These are phyloP conservation scores for Oryza brachyantha DNA, from an alignment of 176 grass and related monocot genomes.

Conservation along the genomic window DNA sequence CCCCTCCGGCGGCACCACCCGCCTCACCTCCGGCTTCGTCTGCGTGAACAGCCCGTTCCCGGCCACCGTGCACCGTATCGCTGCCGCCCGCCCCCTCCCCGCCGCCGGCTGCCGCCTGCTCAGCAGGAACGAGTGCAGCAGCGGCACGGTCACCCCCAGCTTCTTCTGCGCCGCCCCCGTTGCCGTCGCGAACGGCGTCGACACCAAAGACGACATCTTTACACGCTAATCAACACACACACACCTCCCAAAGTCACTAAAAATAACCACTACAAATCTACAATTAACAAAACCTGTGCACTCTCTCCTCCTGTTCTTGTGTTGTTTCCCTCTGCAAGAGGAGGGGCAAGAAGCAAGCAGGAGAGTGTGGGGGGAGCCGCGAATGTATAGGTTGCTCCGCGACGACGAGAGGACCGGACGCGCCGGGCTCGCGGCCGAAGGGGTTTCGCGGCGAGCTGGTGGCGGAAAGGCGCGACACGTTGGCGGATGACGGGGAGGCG, in stretches of 20 bases:
- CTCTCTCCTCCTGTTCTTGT: background rate
- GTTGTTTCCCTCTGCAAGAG: background rate
- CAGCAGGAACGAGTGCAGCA: slow-evolving; percentile 74
- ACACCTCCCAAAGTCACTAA: background rate
- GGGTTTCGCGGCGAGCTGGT: background rate
- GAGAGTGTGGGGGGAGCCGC: background rate
- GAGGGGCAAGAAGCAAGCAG: slow-evolving; percentile 19
- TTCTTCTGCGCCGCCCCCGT: slow-evolving; percentile 43
- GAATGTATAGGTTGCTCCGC: slow-evolving; percentile 38
- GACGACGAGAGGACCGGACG: background rate
- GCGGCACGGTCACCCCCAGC: slow-evolving; percentile 39
- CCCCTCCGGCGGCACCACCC: slow-evolving; percentile 59
- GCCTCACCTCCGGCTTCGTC: slow-evolving; percentile 91
- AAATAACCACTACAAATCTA: background rate
- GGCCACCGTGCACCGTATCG: slow-evolving; percentile 55
- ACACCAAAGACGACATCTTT: slow-evolving; percentile 78
- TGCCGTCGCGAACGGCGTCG: slow-evolving; percentile 67
- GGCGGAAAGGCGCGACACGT: slow-evolving; percentile 27
- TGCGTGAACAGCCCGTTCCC: slow-evolving; percentile 97
- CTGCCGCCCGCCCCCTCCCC: background rate
- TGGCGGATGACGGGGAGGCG: slow-evolving; percentile 29
- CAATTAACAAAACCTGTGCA: background rate
- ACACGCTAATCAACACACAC: background rate
- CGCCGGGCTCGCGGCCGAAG: background rate
- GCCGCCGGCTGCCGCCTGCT: background rate